phyloP scores from a whole-genome alignment of 805 yeast species.

The Metschnikowia continentalis region DNA sequence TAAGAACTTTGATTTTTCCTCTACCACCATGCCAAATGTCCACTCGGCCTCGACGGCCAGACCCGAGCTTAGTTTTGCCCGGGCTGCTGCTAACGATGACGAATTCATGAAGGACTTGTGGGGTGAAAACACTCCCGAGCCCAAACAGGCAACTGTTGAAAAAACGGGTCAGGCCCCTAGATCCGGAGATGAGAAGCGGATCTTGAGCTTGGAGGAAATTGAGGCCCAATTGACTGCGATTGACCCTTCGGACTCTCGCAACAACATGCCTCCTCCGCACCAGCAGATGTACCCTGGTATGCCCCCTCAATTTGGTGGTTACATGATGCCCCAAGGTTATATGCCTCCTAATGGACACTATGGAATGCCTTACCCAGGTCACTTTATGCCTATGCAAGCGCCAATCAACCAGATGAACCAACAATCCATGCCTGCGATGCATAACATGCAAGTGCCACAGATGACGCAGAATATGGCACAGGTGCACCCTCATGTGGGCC shows the following conservation, averaged over 20 bases:
- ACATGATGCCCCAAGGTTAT: conserved; percentile 39
- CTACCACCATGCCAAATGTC: conserved; percentile 19
- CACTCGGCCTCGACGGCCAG: conserved; percentile 16
- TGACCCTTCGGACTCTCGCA: conserved; percentile 27
- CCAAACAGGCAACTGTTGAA: conserved; percentile 9
- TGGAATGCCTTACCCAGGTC: conserved; percentile 24
- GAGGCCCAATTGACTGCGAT: conserved; percentile 69
- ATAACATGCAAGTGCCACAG: conserved; percentile 16
- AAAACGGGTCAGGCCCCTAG: conserved; percentile 33
- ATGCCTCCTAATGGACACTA: conserved; percentile 35
- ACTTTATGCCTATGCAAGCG: conserved; percentile 20
- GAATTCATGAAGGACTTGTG: conserved; percentile 44
- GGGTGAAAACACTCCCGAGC: conserved; percentile 36
- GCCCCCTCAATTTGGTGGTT: conserved; percentile 34
- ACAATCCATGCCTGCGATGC: conserved; percentile 24
- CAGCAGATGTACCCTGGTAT: conserved; percentile 32
- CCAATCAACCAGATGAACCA: conserved; percentile 12
- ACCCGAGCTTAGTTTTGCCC: conserved; percentile 37
- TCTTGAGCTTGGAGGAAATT: conserved; percentile 75
- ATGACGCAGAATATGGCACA: conserved; percentile 7
- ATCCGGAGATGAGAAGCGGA: conserved; percentile 34
- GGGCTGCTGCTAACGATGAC: conserved; percentile 39
- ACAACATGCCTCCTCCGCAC: conserved; percentile 16
- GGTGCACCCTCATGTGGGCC: conserved; percentile 10
- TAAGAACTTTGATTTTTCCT: conserved; percentile 64